Evolutionary conservation across 306 rosid species (phyloP).

Genomic region (Quercus parvula): DNA sequence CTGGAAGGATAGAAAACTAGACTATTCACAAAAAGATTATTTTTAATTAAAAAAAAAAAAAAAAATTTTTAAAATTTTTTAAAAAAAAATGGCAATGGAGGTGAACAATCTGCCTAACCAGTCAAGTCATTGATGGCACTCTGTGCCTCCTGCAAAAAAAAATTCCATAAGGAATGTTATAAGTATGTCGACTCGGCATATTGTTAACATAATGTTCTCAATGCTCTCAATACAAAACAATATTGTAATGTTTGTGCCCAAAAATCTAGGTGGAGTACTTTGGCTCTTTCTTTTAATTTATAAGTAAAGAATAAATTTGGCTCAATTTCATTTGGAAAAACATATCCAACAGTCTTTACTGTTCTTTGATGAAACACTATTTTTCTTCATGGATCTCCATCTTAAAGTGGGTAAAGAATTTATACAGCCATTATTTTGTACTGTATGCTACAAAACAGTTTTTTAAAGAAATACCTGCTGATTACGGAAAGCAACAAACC

Average conservation of each 20-base stretch:
- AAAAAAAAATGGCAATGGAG: not conserved
- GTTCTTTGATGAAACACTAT: not conserved
- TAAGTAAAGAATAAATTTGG: not conserved
- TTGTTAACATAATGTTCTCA: not conserved
- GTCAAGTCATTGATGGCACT: conserved; percentile 63
- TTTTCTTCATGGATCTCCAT: not conserved
- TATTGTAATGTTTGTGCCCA: not conserved
- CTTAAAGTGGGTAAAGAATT: not conserved
- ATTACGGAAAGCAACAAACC: conserved; percentile 62
- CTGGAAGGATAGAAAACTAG: not conserved
- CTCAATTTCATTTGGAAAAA: conserved; percentile 4
- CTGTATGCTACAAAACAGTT: not conserved
- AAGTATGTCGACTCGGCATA: conserved; percentile 16
- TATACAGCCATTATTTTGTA: not conserved
- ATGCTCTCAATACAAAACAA: not conserved
- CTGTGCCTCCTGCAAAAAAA: conserved; percentile 57
- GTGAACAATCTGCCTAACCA: conserved; percentile 36
- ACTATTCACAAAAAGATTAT: not conserved
- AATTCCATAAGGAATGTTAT: conserved; percentile 23
- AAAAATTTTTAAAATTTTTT: too few species aligned
- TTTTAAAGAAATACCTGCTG: conserved; percentile 42
- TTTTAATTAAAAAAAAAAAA: not conserved
- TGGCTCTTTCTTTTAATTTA: not conserved
- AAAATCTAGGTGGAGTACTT: conserved; percentile 2
- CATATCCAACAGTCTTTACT: not conserved